Conservation (phyloP, 257 asterid genomes). For the Ocimum tenuiflorum region DNA sequence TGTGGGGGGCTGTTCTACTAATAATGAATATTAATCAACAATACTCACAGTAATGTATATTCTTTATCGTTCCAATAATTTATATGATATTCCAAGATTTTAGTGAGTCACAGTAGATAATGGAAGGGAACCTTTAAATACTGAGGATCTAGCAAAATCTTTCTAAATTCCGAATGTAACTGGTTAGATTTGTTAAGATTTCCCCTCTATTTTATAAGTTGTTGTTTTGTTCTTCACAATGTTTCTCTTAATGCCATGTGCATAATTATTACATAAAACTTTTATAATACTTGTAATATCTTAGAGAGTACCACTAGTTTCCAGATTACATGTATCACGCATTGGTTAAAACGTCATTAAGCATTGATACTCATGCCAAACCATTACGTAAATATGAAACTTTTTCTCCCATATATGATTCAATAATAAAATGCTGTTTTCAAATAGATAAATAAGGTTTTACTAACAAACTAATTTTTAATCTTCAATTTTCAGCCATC, state of each 20-base stretch:
- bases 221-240: conserved; percentile 14
- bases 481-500: no score
- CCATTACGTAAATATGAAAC: no score
- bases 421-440: no score
- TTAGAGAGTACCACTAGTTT: background rate
- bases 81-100: conserved; percentile 25
- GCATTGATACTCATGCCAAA: no score
- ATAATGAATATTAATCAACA: no score
- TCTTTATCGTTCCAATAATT: background rate
- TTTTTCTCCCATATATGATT: no score
- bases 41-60: no score
- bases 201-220: conserved; percentile 4
- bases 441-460: no score
- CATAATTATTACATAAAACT: conserved; percentile 13
- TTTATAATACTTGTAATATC: background rate
- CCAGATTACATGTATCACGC: background rate
- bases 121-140: conserved; percentile 22
- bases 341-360: no score
- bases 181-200: conserved; percentile 46
- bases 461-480: no score
- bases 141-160: conserved; percentile 27
- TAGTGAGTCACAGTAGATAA: conserved; percentile 31
- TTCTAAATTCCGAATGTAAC: conserved; percentile 26
- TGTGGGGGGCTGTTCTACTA: no score
- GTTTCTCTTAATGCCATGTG: conserved; percentile 37